Percentiles rank a stretch among this genome's conserved stretches.
phyloP scores from a whole-genome alignment of 2,329 filamentous ascomycete genomes.

The Xylariaceae sp. region DNA sequence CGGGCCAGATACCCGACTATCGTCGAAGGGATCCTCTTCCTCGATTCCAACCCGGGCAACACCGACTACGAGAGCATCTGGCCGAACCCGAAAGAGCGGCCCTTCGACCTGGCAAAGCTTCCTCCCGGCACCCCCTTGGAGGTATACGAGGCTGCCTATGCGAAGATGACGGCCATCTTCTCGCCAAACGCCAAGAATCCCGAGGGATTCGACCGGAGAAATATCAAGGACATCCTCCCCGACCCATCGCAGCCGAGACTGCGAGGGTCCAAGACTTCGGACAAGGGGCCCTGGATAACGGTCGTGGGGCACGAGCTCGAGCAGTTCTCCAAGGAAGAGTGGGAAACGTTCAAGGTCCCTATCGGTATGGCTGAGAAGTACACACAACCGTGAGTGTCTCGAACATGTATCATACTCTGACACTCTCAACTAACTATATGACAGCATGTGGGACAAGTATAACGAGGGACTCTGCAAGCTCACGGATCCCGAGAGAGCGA shows the following conservation, averaged over 20 bases:
- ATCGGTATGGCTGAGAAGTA: slow-evolving; percentile 26
- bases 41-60: slow-evolving; percentile 31
- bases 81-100: slow-evolving; percentile 24
- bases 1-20: slow-evolving; percentile 19
- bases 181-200: slow-evolving; percentile 25
- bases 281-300: slow-evolving; percentile 24
- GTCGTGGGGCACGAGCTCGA: slow-evolving; percentile 30
- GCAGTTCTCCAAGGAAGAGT: slow-evolving; percentile 27
- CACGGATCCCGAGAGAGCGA: slow-evolving; percentile 23
- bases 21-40: slow-evolving; percentile 26
- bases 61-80: slow-evolving; percentile 26
- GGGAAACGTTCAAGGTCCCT: slow-evolving; percentile 28
- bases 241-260: slow-evolving; percentile 23
- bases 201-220: slow-evolving; percentile 27
- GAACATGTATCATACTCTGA: not conserved
- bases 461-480: slow-evolving; percentile 27
- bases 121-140: slow-evolving; percentile 25
- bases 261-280: slow-evolving; percentile 22
- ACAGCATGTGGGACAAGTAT: slow-evolving; percentile 28
- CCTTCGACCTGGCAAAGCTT: slow-evolving; percentile 22
- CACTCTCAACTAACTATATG: slow-evolving; percentile 7
- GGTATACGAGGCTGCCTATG: slow-evolving; percentile 26
- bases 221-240: slow-evolving; percentile 23
- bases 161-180: slow-evolving; percentile 25
- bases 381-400: slow-evolving; percentile 27